Percentiles rank a stretch among this genome's conserved stretches.
Evolutionary conservation across 2,329 filamentous ascomycete genomes (phyloP).

Genomic region (Neonectria magnoliae): DNA sequence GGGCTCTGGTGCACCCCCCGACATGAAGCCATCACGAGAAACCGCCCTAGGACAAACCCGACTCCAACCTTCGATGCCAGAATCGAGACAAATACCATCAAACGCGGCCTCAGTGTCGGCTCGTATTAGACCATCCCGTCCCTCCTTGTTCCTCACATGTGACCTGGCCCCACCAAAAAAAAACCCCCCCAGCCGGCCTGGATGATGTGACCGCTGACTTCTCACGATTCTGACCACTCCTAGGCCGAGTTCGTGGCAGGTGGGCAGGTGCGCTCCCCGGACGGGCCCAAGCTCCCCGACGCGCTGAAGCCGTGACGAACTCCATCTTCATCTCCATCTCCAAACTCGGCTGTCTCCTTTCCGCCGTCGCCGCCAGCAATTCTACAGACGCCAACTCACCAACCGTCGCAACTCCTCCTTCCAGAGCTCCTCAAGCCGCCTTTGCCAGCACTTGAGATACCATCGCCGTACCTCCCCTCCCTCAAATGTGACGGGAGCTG

Average conservation of each 20-base stretch:
- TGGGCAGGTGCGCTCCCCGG: constrained; percentile 13
- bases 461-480: not conserved
- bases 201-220: not conserved
- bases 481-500: constrained; percentile 37
- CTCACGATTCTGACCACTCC: constrained; percentile 9
- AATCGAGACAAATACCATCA: not conserved
- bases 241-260: constrained; percentile 15
- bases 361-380: constrained; percentile 11
- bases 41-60: not conserved
- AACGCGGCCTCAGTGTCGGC: not conserved
- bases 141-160: not conserved
- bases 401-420: not conserved
- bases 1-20: not conserved
- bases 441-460: not conserved
- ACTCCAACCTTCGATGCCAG: not conserved
- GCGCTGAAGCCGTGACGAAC: constrained; percentile 9
- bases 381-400: not conserved
- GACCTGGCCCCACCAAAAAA: constrained; percentile 7
- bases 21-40: constrained; percentile 25
- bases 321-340: constrained; percentile 5
- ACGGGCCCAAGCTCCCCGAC: constrained; percentile 35
- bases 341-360: not conserved
- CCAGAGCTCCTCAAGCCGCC: not conserved
- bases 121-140: not conserved
- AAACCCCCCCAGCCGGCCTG: not conserved